Evolutionary conservation across 495 filamentous ascomycete genomes (phyloP), one percentile per base, ranked within the genome.

Genomic region (Xylaria acuta): DNA sequence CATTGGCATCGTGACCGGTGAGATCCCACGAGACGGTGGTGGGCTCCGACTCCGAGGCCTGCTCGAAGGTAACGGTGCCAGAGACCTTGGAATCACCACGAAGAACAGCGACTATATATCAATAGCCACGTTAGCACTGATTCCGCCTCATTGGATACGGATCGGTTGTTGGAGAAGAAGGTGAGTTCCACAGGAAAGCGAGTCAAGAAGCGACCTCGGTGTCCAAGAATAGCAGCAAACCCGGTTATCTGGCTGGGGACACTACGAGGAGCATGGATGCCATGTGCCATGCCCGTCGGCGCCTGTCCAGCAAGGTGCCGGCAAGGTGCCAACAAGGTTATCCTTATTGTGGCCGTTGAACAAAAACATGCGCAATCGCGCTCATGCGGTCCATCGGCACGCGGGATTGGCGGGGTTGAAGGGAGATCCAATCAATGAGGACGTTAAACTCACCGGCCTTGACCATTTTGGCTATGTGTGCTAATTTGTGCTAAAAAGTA

Each of bases 41-140:
- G 69, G 90, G 88, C 77, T 87, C 80, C 78, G 83, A 88, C 88
- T 97, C 96, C 83, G 86, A 88, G 70, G 87, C 86, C 87, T 98
- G 96, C 86, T 97, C 93, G 83, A 99, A 97, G 87, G 90, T 94
- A 80, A 99, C 92, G 81, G 92, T 95, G 79, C 96, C 96, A 74
- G 88, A 82, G 85, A 99, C 87, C 86, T 92, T 95, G 81, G 95
- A 93, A 88, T 98, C 97, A 87, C 96, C 96, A 84, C 96, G 95
- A 86, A 99, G 84, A 82, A 97, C 92, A 85, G 93, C 93, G 83
- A 99, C 96, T 99, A 78, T 25, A 75, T 12, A 11, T 65, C 45
- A 38, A 60, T 38, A 43, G 22, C 43, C 56, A 67, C 40, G 70
- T 84, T 59, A 83, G 81, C 76, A 77, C 76, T 72, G 72, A 72